These are phyloP conservation scores for Anacardium occidentale DNA, from an alignment of 345 rosid genomes.

Conservation along the genomic window DNA sequence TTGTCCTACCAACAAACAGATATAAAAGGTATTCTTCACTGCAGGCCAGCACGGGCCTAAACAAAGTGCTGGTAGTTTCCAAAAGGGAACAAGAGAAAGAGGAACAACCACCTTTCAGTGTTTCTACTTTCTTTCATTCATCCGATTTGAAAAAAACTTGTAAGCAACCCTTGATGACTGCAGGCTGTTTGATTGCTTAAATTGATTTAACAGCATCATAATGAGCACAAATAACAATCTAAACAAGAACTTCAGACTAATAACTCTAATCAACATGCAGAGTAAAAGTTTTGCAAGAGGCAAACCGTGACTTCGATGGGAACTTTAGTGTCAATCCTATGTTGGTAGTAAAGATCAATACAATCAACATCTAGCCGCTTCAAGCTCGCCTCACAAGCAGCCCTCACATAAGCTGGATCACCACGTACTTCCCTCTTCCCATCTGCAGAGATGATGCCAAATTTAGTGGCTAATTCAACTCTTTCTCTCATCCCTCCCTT, in stretches of 20 bases:
- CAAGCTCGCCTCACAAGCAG: conserved; percentile 41
- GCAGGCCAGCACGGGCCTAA: too few relatives aligned
- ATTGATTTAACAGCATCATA: too few relatives aligned
- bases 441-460: neutral
- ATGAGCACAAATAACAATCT: too few relatives aligned
- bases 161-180: too few relatives aligned
- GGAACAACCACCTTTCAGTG: neutral
- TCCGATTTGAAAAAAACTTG: too few relatives aligned
- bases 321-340: conserved; percentile 19
- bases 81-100: too few relatives aligned
- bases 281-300: conserved; percentile 10
- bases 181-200: too few relatives aligned
- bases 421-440: conserved; percentile 24
- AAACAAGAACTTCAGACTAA: neutral
- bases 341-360: conserved; percentile 30
- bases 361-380: conserved; percentile 22
- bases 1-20: too few relatives aligned
- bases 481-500: conserved; percentile 18
- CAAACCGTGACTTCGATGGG: conserved; percentile 26
- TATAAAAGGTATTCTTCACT: too few relatives aligned
- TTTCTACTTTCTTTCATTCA: too few relatives aligned
- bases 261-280: neutral
- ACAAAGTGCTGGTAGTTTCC: too few relatives aligned
- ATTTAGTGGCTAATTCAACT: conserved; percentile 22
- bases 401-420: conserved; percentile 43